phyloP scores from a whole-genome alignment of 2,329 filamentous ascomycete species.

The Cytospora mali region DNA sequence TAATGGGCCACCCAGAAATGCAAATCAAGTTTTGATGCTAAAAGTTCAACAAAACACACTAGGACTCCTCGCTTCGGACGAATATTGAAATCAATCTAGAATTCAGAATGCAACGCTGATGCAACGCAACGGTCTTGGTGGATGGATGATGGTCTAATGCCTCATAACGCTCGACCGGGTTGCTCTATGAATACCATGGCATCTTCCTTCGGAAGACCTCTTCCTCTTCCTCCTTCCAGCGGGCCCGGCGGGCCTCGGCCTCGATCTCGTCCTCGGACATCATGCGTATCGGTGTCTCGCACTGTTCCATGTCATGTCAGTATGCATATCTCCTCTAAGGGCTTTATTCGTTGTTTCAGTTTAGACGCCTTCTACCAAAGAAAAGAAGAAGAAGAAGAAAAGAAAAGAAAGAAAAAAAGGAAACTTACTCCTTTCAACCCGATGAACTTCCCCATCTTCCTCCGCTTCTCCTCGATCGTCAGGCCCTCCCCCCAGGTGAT shows the following conservation, averaged over 20 bases:
- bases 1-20: background rate
- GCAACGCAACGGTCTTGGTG: background rate
- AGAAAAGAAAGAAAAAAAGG: background rate
- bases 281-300: slow-evolving; percentile 31
- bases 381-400: background rate
- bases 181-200: slow-evolving; percentile 36
- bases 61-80: slow-evolving; percentile 20
- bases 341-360: background rate
- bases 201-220: slow-evolving; percentile 53
- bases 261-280: slow-evolving; percentile 53
- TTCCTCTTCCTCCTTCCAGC: slow-evolving; percentile 46
- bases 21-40: background rate
- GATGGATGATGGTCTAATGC: background rate
- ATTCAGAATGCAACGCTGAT: background rate
- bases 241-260: slow-evolving; percentile 45
- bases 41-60: slow-evolving; percentile 2
- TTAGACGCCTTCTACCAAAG: background rate
- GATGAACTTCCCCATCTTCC: slow-evolving; percentile 74
- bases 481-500: slow-evolving; percentile 62
- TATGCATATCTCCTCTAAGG: slow-evolving; percentile 8
- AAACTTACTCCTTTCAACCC: slow-evolving; percentile 59
- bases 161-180: background rate
- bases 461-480: slow-evolving; percentile 67
- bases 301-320: slow-evolving; percentile 18
- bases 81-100: slow-evolving; percentile 1